These are phyloP conservation scores for Cercospora beticola DNA, from an alignment of 2,329 filamentous ascomycete species.

Conservation along the genomic window DNA sequence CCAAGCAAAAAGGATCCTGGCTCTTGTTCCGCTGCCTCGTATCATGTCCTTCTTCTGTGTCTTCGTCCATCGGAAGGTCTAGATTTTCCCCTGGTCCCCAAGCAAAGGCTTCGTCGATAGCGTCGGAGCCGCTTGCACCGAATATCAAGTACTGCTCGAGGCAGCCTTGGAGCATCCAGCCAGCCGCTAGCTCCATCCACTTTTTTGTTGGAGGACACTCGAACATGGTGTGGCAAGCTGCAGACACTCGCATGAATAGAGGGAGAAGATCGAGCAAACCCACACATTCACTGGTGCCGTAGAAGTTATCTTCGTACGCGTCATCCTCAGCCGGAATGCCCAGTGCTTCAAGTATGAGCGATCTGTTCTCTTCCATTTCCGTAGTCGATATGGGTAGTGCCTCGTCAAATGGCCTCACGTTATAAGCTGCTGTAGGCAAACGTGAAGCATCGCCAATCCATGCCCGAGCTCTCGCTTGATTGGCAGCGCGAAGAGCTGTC, in stretches of 20 bases:
- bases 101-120: constrained; percentile 47
- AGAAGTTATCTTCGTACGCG: constrained; percentile 32
- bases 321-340: constrained; percentile 30
- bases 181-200: constrained; percentile 49
- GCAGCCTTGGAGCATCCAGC: constrained; percentile 53
- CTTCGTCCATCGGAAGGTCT: constrained; percentile 27
- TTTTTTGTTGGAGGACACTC: constrained; percentile 39
- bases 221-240: constrained; percentile 36
- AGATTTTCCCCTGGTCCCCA: constrained; percentile 42
- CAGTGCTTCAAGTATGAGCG: constrained; percentile 25
- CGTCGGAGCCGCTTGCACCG: constrained; percentile 39
- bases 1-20: constrained; percentile 23
- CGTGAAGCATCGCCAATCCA: constrained; percentile 30
- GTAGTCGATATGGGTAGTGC: constrained; percentile 15
- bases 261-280: constrained; percentile 47
- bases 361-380: constrained; percentile 30
- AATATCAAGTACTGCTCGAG: constrained; percentile 50
- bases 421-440: constrained; percentile 19
- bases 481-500: constrained; percentile 39
- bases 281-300: constrained; percentile 38
- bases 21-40: background rate
- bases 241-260: constrained; percentile 52
- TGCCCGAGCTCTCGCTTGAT: constrained; percentile 36
- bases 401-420: constrained; percentile 19
- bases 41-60: background rate